Base-by-base conservation (phyloP, 1,139 yeast genomes). In the Blastobotrys petasosporus region DNA sequence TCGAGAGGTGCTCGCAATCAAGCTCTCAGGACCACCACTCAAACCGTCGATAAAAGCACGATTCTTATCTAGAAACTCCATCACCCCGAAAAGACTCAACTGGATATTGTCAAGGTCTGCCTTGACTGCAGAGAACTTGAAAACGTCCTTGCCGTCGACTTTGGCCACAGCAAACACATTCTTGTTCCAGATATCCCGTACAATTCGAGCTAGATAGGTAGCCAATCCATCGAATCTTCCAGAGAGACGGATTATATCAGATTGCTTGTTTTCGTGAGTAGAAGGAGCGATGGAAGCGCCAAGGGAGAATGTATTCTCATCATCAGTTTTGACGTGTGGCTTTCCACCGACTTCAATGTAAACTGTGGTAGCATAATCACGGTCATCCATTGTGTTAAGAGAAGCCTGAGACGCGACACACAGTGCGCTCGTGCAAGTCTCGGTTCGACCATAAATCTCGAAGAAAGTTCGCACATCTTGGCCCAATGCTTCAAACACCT, bases 161-260 rank as follows among this genome's bases (percentile, higher is more conserved):
- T 42, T 39, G 5, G 42, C 29, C 10, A 77, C 62, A 8, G 71
- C 70, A 58, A 90, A 86, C 2, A 88, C 85, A 45, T 79, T 80
- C 31, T 69, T 70, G 46, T 75, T 75, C 99, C 99, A 94, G 45
- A 79, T 70, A 31, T 81, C 82, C 53, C 94, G 75, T 55, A 92
- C 77, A 16, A 88, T 66, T 58, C 98, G 77, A 1, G 95, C 76
- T 32, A 88, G 68, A 50, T 90, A 76, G 38, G 88, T 74, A 15
- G 94, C 82, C n/a, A 88, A 77, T 43, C 97, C 97, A 63, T 87
- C 92, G 58, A 90, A 88, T 54, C 97, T 73, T 55, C 95, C 95
- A 66, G 96, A 85, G 53, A 92, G 73, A 32, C 86, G 78, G 8
- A 92, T 95, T 59, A 83, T 82, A 33, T 56, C 58, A 6, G 43